Evolutionary conservation across 2,329 filamentous ascomycete genomes (phyloP).

Genomic region (Dendryphion nanum): DNA sequence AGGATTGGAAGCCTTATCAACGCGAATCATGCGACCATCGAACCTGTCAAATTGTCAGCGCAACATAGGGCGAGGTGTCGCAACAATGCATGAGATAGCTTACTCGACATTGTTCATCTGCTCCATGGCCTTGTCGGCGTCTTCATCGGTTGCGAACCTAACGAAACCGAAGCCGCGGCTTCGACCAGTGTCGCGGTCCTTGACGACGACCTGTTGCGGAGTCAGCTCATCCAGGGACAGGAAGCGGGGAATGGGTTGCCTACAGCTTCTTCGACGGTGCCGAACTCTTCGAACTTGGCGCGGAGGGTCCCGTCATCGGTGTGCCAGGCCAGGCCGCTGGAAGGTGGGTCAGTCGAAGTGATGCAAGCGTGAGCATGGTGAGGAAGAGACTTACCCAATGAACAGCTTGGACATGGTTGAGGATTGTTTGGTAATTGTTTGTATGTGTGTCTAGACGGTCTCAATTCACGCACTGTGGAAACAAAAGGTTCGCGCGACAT

Average conservation of each 20-base stretch:
- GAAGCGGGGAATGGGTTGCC: constrained; percentile 43
- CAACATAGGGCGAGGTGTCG: not conserved
- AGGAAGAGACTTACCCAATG: constrained; percentile 68
- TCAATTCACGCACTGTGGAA: constrained; percentile 38
- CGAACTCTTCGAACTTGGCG: constrained; percentile 90
- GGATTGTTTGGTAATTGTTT: too few relatives aligned
- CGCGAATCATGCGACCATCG: constrained; percentile 89
- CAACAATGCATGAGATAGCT: constrained; percentile 39
- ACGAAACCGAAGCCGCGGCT: constrained; percentile 98
- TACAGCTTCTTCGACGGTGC: constrained; percentile 91
- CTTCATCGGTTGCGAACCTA: constrained; percentile 73
- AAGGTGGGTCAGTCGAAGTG: constrained; percentile 6
- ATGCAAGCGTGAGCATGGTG: constrained; percentile 1
- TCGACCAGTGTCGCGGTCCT: constrained; percentile 93
- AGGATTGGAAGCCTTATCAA: constrained; percentile 89
- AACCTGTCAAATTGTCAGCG: constrained; percentile 59
- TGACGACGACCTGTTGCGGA: constrained; percentile 78
- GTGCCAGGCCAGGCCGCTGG: constrained; percentile 95
- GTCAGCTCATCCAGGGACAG: constrained; percentile 13
- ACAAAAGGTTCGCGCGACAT: constrained; percentile 25
- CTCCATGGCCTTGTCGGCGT: constrained; percentile 74
- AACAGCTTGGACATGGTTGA: constrained; percentile 93
- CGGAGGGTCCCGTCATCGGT: constrained; percentile 86
- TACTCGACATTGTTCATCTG: constrained; percentile 90
- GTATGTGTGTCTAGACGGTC: constrained; percentile 41